phyloP scores from a whole-genome alignment of 495 filamentous ascomycete genomes.

The Xylaria venustula region DNA sequence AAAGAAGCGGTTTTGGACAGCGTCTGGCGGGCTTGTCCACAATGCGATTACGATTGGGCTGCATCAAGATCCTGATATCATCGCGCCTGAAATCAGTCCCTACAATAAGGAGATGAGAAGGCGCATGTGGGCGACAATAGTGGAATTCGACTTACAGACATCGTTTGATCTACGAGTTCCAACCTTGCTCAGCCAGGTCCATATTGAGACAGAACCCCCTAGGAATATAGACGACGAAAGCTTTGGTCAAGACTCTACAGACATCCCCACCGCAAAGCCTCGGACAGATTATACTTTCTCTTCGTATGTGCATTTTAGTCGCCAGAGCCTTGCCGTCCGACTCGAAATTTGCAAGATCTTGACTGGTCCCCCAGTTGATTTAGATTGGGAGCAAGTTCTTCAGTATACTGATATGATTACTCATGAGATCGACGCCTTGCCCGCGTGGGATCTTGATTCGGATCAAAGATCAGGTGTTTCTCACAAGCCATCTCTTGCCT shows the following conservation, averaged over 20 bases:
- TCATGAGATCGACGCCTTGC: constrained; percentile 30
- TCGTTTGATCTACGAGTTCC: constrained; percentile 37
- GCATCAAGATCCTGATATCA: constrained; percentile 29
- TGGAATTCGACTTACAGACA: constrained; percentile 35
- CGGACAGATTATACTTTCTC: constrained; percentile 29
- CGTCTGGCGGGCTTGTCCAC: constrained; percentile 29
- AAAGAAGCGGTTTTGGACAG: constrained; percentile 36
- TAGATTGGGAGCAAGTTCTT: constrained; percentile 33
- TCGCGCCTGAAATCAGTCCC: constrained; percentile 21
- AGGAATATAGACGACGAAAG: constrained; percentile 33
- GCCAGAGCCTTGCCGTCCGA: constrained; percentile 28
- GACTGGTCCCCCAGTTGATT: constrained; percentile 22
- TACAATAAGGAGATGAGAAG: constrained; percentile 36
- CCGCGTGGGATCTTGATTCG: constrained; percentile 29
- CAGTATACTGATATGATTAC: constrained; percentile 35
- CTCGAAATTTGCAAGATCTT: constrained; percentile 31
- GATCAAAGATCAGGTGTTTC: constrained; percentile 13
- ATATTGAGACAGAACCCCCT: constrained; percentile 26
- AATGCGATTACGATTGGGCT: constrained; percentile 30
- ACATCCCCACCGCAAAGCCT: constrained; percentile 25
- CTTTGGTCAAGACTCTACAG: constrained; percentile 28
- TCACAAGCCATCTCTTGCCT: constrained; percentile 28
- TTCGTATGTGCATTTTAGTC: constrained; percentile 32
- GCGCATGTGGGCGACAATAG: constrained; percentile 32
- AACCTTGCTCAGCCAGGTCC: constrained; percentile 29